Percentiles rank a stretch among this genome's conserved stretches.
Evolutionary conservation across 306 rosid species (phyloP).

Genomic region (Delonix regia): DNA sequence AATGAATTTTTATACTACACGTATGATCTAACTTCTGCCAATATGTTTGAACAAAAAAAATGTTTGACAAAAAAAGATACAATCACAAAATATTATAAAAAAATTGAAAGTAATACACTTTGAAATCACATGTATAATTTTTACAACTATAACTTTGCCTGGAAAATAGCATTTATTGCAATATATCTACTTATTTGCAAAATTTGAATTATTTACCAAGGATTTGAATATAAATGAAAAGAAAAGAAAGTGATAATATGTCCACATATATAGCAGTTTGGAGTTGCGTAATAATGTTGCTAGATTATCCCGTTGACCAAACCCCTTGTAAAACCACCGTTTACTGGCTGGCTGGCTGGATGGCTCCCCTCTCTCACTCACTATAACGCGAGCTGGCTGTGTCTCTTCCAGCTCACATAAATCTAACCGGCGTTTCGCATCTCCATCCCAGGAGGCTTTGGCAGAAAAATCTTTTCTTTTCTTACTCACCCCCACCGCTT

Average conservation of each 20-base stretch:
- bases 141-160: too few relatives aligned
- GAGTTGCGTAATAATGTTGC: not conserved
- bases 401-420: not conserved
- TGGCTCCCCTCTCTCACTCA: not conserved
- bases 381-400: not conserved
- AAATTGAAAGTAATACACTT: too few relatives aligned
- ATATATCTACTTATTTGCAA: too few relatives aligned
- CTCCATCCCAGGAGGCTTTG: not conserved
- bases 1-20: too few relatives aligned
- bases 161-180: too few relatives aligned
- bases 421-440: not conserved
- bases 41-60: too few relatives aligned
- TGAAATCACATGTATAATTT: too few relatives aligned
- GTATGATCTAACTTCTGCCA: too few relatives aligned
- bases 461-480: not conserved
- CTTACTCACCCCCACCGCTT: constrained; percentile 27
- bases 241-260: not conserved
- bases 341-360: not conserved
- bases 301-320: not conserved
- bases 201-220: too few relatives aligned
- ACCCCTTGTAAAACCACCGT: not conserved
- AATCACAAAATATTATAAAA: too few relatives aligned
- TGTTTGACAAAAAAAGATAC: too few relatives aligned
- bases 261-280: not conserved
- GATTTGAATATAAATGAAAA: not conserved